Conservation (phyloP, 192 early-diverging fungal genomes). For the Diversispora epigaea region DNA sequence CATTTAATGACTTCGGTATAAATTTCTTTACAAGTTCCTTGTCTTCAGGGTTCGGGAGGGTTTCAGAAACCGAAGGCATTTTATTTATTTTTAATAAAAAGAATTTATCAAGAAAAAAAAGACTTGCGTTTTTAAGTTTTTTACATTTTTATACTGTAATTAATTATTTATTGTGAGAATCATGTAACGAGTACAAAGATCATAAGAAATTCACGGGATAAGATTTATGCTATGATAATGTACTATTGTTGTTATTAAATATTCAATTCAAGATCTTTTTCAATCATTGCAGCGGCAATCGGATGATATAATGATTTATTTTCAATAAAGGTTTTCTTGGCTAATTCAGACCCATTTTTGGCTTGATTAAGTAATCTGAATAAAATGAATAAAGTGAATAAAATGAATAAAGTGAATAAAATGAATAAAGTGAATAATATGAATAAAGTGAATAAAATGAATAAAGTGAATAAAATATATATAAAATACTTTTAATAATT, state of each 20-base stretch:
- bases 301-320: slow-evolving; percentile 89
- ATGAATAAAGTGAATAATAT: too few species aligned
- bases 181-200: too few species aligned
- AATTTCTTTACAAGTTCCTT: slow-evolving; percentile 64
- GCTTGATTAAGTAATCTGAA: slow-evolving; percentile 60
- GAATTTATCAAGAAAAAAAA: background rate
- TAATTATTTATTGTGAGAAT: too few species aligned
- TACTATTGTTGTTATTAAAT: too few species aligned
- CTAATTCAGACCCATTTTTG: slow-evolving; percentile 72
- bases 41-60: slow-evolving; percentile 62
- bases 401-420: background rate
- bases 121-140: too few species aligned
- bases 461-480: too few species aligned
- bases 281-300: slow-evolving; percentile 86
- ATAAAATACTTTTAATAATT: too few species aligned
- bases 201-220: too few species aligned
- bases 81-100: background rate
- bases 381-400: background rate
- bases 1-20: slow-evolving; percentile 56
- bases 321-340: slow-evolving; percentile 75
- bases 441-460: too few species aligned
- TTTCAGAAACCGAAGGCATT: slow-evolving; percentile 57
- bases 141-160: too few species aligned
- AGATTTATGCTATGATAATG: too few species aligned
- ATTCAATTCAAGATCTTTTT: slow-evolving; percentile 69